A percentile compares a stretch with the other conserved stretches of the same genome.
Conservation (phyloP, 1,284 basidiomycete species). For the Puccinia coronata region DNA sequence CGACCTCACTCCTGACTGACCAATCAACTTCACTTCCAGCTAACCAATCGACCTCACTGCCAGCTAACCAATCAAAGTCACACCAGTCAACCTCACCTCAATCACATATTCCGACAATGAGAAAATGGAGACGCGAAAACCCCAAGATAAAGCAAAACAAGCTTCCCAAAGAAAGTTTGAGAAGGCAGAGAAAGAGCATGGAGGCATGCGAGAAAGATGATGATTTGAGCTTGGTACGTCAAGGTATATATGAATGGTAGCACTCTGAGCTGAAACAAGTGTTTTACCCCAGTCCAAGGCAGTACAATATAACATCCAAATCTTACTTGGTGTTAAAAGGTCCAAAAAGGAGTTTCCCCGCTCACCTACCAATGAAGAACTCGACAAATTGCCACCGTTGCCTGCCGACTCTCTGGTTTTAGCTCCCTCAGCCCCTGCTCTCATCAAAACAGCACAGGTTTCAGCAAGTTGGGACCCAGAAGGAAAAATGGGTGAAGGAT, state of each 20-base stretch:
- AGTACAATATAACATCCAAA: not conserved
- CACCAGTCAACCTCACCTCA: not conserved
- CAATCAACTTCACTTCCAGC: too few species aligned
- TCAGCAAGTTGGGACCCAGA: not conserved
- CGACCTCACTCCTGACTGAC: too few species aligned
- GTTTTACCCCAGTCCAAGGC: not conserved
- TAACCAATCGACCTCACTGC: too few species aligned
- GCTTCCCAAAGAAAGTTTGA: not conserved
- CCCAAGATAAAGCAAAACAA: not conserved
- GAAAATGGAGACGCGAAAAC: not conserved
- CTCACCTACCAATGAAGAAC: slow-evolving; percentile 22
- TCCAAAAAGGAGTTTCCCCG: slow-evolving; percentile 8
- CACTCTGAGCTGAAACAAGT: not conserved
- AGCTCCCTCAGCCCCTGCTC: not conserved
- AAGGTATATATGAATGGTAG: not conserved
- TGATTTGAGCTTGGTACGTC: not conserved
- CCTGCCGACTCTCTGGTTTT: not conserved
- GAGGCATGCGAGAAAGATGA: not conserved
- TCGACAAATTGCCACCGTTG: slow-evolving; percentile 1
- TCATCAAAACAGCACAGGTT: not conserved
- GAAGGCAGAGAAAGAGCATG: slow-evolving; percentile 1
- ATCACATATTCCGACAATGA: not conserved
- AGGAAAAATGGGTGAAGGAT: not conserved
- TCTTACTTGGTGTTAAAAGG: not conserved
- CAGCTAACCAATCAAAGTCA: too few species aligned